Percentiles rank a stretch among this genome's conserved stretches.
Evolutionary conservation across 2,329 filamentous ascomycete species (phyloP).

Genomic region (Waltergamsia citrina): DNA sequence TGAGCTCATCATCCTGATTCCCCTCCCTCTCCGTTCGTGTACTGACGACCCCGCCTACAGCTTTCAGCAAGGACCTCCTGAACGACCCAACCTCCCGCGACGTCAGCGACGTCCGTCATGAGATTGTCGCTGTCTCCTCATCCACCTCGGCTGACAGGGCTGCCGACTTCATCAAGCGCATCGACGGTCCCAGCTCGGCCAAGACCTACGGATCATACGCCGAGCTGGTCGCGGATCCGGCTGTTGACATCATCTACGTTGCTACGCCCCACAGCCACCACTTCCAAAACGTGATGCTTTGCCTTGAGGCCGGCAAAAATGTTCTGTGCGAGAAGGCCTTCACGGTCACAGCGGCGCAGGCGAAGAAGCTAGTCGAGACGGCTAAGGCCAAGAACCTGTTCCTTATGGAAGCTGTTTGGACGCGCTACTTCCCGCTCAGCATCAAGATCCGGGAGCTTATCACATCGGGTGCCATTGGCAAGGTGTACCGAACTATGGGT

Average conservation of each 20-base stretch:
- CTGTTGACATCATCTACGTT: conserved; percentile 81
- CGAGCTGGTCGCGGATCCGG: conserved; percentile 67
- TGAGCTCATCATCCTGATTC: neutral
- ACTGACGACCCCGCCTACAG: conserved; percentile 17
- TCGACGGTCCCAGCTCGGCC: conserved; percentile 58
- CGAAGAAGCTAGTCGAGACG: conserved; percentile 60
- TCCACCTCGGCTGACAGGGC: conserved; percentile 64
- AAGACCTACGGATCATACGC: conserved; percentile 73
- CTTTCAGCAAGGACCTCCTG: conserved; percentile 70
- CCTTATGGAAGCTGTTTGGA: conserved; percentile 87
- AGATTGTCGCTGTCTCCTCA: conserved; percentile 70
- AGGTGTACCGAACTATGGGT: conserved; percentile 51
- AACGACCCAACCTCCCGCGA: conserved; percentile 60
- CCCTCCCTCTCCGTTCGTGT: neutral
- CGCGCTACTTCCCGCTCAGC: conserved; percentile 77
- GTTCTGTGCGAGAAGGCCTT: conserved; percentile 89
- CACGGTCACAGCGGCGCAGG: conserved; percentile 73
- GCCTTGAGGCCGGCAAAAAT: conserved; percentile 73
- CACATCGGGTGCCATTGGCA: conserved; percentile 42
- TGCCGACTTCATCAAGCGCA: conserved; percentile 60
- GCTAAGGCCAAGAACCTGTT: conserved; percentile 65
- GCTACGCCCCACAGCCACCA: conserved; percentile 89
- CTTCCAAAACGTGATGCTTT: conserved; percentile 85
- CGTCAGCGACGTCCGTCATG: conserved; percentile 65
- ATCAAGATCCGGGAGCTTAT: conserved; percentile 63